Base-by-base conservation (phyloP, 495 filamentous ascomycete species). In the Letharia lupina region DNA sequence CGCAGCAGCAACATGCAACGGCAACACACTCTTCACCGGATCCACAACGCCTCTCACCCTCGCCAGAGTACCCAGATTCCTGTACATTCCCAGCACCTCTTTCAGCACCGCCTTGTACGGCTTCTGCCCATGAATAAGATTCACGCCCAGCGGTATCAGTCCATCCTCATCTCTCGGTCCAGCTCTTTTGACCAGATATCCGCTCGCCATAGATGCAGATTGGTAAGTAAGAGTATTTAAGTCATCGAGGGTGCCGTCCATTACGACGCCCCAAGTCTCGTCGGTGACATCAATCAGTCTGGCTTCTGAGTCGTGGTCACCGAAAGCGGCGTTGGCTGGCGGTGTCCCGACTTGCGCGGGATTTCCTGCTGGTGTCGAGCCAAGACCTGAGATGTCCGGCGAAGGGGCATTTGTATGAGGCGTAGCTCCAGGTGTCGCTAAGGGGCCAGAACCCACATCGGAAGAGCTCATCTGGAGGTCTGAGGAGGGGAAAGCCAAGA, bases 1-100 rank as follows among this genome's bases (percentile, higher is more conserved):
- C 40, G 87, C 91, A n/a, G 85, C 89, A 37, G 85, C 88, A 67
- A 97, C 80, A 81, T 97, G 92, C 89, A 90, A 93, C 33, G 93
- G 93, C 69, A 92, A 73, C 0, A 87, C 82, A 65, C 87, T 86
- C 35, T 74, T 76, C 58, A 85, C 85, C 28, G 80, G 78, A 58
- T 86, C 83, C 61, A 85, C 79, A 54, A 89, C 79, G 6, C 90
- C 89, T 67, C 87, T 83, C 39, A 84, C 82, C 63, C 87, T 81
- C 37, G 89, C 90, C 72, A 97, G 78, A 39, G 86, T 84, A 0
- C 84, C 86, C 65, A 98, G 73, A n/a, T 84, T 86, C 50, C 90
- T 77, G 75, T 91, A 96, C 77, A 87, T 85, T n/a, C 74, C 77
- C 66, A 96, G 73, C 63, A 89, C 83, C 67, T 96, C 91, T 69